Evolutionary conservation across 352 stramenopile genomes (phyloP).

Genomic region (Pythium sukuiense): DNA sequence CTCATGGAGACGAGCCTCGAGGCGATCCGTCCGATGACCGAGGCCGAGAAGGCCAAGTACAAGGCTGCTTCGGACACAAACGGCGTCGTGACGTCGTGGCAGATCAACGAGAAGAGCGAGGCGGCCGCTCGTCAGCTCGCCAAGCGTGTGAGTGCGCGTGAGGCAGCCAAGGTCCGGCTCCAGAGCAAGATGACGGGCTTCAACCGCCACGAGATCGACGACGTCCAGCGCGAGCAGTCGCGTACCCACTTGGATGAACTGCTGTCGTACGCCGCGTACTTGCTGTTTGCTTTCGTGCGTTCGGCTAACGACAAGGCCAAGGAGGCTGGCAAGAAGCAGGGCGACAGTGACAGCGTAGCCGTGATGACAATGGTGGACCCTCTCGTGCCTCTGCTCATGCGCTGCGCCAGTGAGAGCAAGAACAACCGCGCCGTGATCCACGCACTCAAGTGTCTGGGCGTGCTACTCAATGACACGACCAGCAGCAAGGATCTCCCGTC

Average conservation of each 20-base stretch:
- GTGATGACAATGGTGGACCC: constrained; percentile 85
- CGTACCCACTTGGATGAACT: constrained; percentile 77
- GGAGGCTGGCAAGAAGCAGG: constrained; percentile 17
- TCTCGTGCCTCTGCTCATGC: constrained; percentile 90
- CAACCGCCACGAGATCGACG: constrained; percentile 64
- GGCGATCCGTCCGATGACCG: constrained; percentile 58
- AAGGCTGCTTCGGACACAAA: constrained; percentile 34
- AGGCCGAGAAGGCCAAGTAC: constrained; percentile 69
- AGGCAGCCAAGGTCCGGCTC: constrained; percentile 55
- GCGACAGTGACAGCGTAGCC: constrained; percentile 16
- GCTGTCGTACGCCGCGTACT: constrained; percentile 83
- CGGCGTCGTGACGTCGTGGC: constrained; percentile 50
- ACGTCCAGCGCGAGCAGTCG: constrained; percentile 43
- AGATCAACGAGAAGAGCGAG: constrained; percentile 81
- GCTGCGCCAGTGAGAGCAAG: constrained; percentile 89
- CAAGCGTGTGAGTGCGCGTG: constrained; percentile 49
- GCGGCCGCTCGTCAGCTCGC: constrained; percentile 59
- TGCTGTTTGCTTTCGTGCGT: constrained; percentile 72
- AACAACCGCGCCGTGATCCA: constrained; percentile 91
- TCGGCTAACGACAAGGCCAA: constrained; percentile 6
- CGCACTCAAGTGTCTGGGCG: constrained; percentile 91
- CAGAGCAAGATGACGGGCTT: constrained; percentile 81
- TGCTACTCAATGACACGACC: constrained; percentile 86
- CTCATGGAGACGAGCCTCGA: constrained; percentile 77
- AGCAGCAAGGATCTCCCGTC: constrained; percentile 58